Base-by-base conservation (phyloP, 2,329 filamentous ascomycete genomes). In the Ustilaginoidea virens region DNA sequence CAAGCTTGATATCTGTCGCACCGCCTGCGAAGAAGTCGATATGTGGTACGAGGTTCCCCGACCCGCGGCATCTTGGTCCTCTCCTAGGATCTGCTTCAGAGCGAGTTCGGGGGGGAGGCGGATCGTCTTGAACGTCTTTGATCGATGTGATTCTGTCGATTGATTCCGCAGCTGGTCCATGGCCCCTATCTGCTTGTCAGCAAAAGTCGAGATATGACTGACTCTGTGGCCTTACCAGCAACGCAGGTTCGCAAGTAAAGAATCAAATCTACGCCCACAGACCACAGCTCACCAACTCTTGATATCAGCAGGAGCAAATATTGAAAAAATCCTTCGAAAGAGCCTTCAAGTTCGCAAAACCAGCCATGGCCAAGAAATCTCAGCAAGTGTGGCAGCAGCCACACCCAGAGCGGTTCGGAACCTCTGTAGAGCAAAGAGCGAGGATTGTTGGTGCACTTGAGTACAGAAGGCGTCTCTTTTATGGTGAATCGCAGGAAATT, bases 401-500 rank as follows among this genome's bases (percentile, higher is more conserved):
- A 80, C 22, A 67, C 46, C 63, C 76, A 80, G 23, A 78, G 57
- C 4, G 79, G 65, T 35, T 75, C 72, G 22, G 53, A 52, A 11
- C 73, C 67, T 23, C 68, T 58, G 28, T 63, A 62, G 31, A 72
- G 47, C 25, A 63, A 60, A 4, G 50, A 48, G 24, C 53, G 53
- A 3, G 43, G 43, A 13, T 54, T 46, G 8, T 56, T 51, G 17
- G 47, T 51, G 33, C 58, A 61, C 13, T 64, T 53, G 17, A 87
- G 57, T n/a, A 85, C 67, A 21, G 63, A 58, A 2, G 80, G 83
- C 6, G 77, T 80, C 44, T 85, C 80, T 36, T 72, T 66, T 38
- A 93, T 66, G 3, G 80, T 80, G 29, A 79, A 66, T 33, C 69
- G 67, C 25, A 94, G 63, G 29, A 92, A 85, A 39, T 78, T 71